These are phyloP conservation scores for Verticillium alfalfae DNA, from an alignment of 2,329 filamentous ascomycete genomes.

Conservation along the genomic window DNA sequence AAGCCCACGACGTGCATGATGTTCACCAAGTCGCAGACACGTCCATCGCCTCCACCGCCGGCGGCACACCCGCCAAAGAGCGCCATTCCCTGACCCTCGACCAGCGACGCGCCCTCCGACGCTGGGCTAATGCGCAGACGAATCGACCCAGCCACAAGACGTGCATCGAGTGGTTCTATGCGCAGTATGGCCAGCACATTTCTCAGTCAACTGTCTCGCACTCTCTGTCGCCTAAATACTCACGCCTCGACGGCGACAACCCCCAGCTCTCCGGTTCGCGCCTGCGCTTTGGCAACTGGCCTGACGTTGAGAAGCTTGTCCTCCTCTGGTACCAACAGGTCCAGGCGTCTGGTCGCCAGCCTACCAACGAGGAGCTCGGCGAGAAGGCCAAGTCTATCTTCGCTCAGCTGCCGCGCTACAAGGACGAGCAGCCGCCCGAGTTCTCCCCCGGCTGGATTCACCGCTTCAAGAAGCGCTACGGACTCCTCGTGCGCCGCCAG, in stretches of 20 bases:
- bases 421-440: conserved; percentile 53
- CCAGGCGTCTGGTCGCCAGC: conserved; percentile 46
- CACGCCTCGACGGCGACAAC: conserved; percentile 52
- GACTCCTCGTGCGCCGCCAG: conserved; percentile 51
- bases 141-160: conserved; percentile 54
- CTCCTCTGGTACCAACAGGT: conserved; percentile 50
- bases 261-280: conserved; percentile 58
- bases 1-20: conserved; percentile 9
- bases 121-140: conserved; percentile 53
- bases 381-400: conserved; percentile 59
- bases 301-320: conserved; percentile 55
- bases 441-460: conserved; percentile 62
- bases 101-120: conserved; percentile 53
- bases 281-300: conserved; percentile 59
- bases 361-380: conserved; percentile 57
- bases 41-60: conserved; percentile 5
- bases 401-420: conserved; percentile 52
- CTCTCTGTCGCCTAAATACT: conserved; percentile 57
- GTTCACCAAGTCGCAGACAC: conserved; percentile 4
- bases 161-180: conserved; percentile 59
- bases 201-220: conserved; percentile 60
- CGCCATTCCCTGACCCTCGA: conserved; percentile 57
- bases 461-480: conserved; percentile 59
- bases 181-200: conserved; percentile 53
- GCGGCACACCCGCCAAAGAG: conserved; percentile 29